A percentile compares a stretch with the other conserved stretches of the same genome.
Evolutionary conservation across 495 filamentous ascomycete species (phyloP).

Genomic region (Pyronema domesticum): DNA sequence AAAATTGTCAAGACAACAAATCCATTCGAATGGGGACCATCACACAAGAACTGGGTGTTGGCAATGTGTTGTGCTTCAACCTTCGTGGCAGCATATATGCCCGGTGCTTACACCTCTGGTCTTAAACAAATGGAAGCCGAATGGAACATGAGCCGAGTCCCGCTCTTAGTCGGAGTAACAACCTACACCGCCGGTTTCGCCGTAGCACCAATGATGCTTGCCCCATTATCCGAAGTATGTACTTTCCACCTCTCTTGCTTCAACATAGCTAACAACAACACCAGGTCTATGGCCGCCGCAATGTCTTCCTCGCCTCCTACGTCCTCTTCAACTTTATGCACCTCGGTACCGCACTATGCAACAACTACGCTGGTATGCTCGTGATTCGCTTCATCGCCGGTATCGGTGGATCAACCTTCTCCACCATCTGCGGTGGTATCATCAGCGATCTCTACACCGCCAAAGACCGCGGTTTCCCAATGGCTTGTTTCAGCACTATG

Average conservation of each 20-base stretch:
- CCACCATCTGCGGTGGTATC: slow-evolving; percentile 83
- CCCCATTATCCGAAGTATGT: slow-evolving; percentile 73
- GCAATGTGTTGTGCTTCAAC: slow-evolving; percentile 59
- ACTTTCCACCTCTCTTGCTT: slow-evolving; percentile 3
- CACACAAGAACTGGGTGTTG: slow-evolving; percentile 32
- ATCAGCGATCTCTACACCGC: slow-evolving; percentile 75
- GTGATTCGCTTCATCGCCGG: slow-evolving; percentile 62
- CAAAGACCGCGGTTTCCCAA: slow-evolving; percentile 66
- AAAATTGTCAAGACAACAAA: slow-evolving; percentile 3
- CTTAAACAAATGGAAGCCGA: slow-evolving; percentile 42
- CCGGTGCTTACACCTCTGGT: slow-evolving; percentile 61
- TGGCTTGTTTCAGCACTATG: slow-evolving; percentile 65
- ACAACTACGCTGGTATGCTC: slow-evolving; percentile 53
- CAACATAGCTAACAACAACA: neutral
- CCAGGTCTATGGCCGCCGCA: slow-evolving; percentile 43
- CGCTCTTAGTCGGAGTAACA: slow-evolving; percentile 61
- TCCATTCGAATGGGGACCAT: neutral
- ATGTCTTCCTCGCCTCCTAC: slow-evolving; percentile 61
- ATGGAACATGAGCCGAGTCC: slow-evolving; percentile 44
- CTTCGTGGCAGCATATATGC: slow-evolving; percentile 59
- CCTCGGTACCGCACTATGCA: slow-evolving; percentile 58
- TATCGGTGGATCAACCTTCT: slow-evolving; percentile 61
- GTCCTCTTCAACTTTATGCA: slow-evolving; percentile 32
- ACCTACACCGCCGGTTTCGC: slow-evolving; percentile 71
- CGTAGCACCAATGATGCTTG: slow-evolving; percentile 73